These are phyloP conservation scores for Hirsutella thompsonii DNA, from an alignment of 2,329 filamentous ascomycete species.

Conservation along the genomic window DNA sequence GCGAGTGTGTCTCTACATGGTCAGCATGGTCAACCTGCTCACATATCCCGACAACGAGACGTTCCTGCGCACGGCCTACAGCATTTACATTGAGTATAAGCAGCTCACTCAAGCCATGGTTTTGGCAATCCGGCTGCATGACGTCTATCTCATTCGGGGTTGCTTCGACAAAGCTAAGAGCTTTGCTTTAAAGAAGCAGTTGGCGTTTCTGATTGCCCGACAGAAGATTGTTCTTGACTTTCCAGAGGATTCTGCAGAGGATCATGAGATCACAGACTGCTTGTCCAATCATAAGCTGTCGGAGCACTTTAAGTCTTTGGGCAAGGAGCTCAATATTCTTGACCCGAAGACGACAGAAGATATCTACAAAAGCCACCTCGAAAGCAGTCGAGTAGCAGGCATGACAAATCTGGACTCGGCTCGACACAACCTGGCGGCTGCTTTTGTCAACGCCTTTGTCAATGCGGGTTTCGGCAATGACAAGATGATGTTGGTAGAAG, in stretches of 20 bases:
- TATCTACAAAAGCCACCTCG: slow-evolving; percentile 98
- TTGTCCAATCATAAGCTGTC: slow-evolving; percentile 78
- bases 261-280: slow-evolving; percentile 66
- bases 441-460: slow-evolving; percentile 93
- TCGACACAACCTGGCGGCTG: slow-evolving; percentile 86
- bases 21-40: slow-evolving; percentile 95
- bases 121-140: slow-evolving; percentile 85
- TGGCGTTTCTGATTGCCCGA: slow-evolving; percentile 83
- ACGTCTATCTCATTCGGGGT: slow-evolving; percentile 65
- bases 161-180: slow-evolving; percentile 75
- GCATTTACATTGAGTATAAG: slow-evolving; percentile 87
- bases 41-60: slow-evolving; percentile 96
- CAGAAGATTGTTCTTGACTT: slow-evolving; percentile 78
- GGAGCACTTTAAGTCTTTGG: slow-evolving; percentile 86
- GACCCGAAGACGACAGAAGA: slow-evolving; percentile 96
- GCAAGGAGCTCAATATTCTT: slow-evolving; percentile 90
- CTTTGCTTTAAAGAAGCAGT: slow-evolving; percentile 75
- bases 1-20: slow-evolving; percentile 93
- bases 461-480: slow-evolving; percentile 93
- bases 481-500: slow-evolving; percentile 92
- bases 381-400: slow-evolving; percentile 84
- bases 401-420: slow-evolving; percentile 93
- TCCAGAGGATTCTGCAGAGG: slow-evolving; percentile 52
- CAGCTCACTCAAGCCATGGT: slow-evolving; percentile 90
- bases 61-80: slow-evolving; percentile 85